These are phyloP conservation scores for Lithocarpus polystachyus DNA, from an alignment of 306 rosid species.

Conservation along the genomic window DNA sequence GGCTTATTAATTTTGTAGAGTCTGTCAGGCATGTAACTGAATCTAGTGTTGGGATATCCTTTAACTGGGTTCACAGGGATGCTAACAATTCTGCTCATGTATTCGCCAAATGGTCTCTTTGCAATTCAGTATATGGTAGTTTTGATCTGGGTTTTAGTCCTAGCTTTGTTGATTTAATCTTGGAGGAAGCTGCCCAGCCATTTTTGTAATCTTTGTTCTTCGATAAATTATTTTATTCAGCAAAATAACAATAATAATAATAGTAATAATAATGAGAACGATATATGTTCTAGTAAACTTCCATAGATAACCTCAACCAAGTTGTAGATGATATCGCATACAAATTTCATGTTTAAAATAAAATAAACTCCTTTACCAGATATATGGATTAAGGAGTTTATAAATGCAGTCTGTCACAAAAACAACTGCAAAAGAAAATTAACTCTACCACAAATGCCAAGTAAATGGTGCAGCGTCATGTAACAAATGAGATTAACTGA, in stretches of 20 bases:
- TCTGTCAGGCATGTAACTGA: too few species aligned
- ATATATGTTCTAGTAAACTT: not conserved
- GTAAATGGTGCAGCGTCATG: not conserved
- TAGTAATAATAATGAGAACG: not conserved
- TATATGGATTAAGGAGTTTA: conserved; percentile 18
- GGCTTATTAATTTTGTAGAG: too few species aligned
- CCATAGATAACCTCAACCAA: not conserved
- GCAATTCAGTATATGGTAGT: too few species aligned
- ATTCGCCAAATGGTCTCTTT: too few species aligned
- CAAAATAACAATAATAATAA: not conserved
- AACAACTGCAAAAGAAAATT: not conserved
- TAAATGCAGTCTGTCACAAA: not conserved
- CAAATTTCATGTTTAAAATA: not conserved
- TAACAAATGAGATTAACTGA: conserved; percentile 31
- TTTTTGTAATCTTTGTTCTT: too few species aligned
- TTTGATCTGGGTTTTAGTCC: too few species aligned
- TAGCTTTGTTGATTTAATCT: too few species aligned
- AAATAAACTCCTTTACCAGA: conserved; percentile 10
- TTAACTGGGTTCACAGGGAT: too few species aligned
- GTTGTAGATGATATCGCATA: not conserved
- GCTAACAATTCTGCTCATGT: too few species aligned
- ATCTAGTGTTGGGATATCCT: too few species aligned
- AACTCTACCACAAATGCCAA: not conserved
- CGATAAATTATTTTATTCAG: too few species aligned
- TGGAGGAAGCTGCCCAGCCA: too few species aligned